Base-by-base conservation (phyloP, 202 grass and related monocot genomes). In the Carex arenaria region DNA sequence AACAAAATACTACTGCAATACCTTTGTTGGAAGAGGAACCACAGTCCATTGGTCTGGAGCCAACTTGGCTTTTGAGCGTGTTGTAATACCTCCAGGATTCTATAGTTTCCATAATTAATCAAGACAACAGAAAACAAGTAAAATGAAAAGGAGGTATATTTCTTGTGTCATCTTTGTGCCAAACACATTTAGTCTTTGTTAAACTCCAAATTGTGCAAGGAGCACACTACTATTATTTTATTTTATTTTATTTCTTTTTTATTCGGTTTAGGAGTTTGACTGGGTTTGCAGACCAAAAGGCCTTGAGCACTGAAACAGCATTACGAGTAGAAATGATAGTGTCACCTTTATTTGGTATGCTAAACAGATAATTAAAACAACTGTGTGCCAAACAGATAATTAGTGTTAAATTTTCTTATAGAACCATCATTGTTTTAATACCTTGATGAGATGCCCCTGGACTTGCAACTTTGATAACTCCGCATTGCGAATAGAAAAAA, bases 401-500 rank as follows among this genome's bases (percentile, higher is more conserved):
- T 57, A 7, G 7, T 57, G 49, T 76, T 57, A 56, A 31, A 32
- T 56, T 56, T 56, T 71, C 10, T 40, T 51, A 72, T 26, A 13
- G 43, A 51, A 26, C 40, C 20, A 34, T 77, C 52, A 57, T 57
- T 57, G 1, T 77, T 59, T 77, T 55, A 26, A 61, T 90, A 98
- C 95, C 95, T 98, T 93, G 67, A 98, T 89, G 85, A 98, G 85
- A 93, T 93, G 83, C 20, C 95, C 95, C 80, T 95, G 84, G 57
- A 98, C 91, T 94, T 93, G 91, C 78, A 98, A 71, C 84, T 88
- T 95, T 64, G 85, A 89, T 81, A 98, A 79, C 76, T 95, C 93
- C 14, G 77, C 83, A 85, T 95, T 85, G 72, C 86, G 80, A 32
- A 91, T 90, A 64, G 88, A 93, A 79, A 98, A 64, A 52, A 98